phyloP scores from a whole-genome alignment of 768 basidiomycete species.

The Rhodotorula toruloides region DNA sequence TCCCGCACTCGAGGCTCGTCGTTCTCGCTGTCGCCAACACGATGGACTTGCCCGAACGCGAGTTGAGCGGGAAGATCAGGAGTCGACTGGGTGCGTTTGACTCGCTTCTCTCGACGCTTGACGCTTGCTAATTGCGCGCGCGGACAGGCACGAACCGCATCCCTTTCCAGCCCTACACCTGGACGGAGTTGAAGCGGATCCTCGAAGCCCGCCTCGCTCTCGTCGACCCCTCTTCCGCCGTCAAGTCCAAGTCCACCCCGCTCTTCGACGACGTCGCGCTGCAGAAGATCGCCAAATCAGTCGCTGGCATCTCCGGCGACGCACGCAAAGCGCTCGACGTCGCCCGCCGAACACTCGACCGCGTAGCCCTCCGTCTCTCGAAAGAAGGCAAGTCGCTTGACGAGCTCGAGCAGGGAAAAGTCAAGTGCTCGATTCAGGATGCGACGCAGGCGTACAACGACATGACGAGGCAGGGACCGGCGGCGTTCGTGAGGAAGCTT shows the following conservation, averaged over 20 bases:
- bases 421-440: conserved; percentile 41
- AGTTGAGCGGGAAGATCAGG: conserved; percentile 83
- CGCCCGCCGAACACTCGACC: conserved; percentile 54
- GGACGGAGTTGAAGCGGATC: conserved; percentile 71
- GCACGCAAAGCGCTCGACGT: conserved; percentile 88
- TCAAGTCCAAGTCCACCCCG: conserved; percentile 39
- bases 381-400: not conserved
- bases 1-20: conserved; percentile 77
- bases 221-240: conserved; percentile 44
- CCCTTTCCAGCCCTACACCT: conserved; percentile 84
- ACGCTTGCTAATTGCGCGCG: not conserved
- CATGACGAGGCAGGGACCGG: conserved; percentile 42
- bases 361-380: conserved; percentile 15
- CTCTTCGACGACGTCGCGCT: conserved; percentile 65
- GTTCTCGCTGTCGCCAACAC: conserved; percentile 97
- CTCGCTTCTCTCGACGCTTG: not conserved
- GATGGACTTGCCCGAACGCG: conserved; percentile 93
- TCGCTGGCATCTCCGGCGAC: conserved; percentile 81
- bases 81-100: conserved; percentile 73
- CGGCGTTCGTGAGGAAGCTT: conserved; percentile 35
- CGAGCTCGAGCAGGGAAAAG: not conserved
- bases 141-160: conserved; percentile 75
- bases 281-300: conserved; percentile 74
- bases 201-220: conserved; percentile 72
- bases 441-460: conserved; percentile 40